These are phyloP conservation scores for Cladophialophora psammophila DNA, from an alignment of 2,329 filamentous ascomycete genomes.

Conservation along the genomic window DNA sequence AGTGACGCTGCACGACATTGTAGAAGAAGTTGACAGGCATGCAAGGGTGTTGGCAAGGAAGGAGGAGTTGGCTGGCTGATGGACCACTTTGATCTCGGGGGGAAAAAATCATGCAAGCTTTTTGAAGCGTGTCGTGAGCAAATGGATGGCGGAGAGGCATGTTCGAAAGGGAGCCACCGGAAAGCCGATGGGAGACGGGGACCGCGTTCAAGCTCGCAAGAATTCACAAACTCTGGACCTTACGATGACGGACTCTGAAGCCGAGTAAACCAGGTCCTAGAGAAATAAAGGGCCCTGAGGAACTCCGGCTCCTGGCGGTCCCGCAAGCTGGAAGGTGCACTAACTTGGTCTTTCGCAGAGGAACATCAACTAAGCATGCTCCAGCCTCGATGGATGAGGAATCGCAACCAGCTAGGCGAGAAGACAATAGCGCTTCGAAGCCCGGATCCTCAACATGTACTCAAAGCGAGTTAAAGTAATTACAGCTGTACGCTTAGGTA, in stretches of 20 bases:
- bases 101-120: not conserved
- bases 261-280: not conserved
- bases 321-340: not conserved
- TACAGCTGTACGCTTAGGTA: not conserved
- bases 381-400: not conserved
- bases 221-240: not conserved
- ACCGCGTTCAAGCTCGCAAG: not conserved
- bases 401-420: not conserved
- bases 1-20: slow-evolving; percentile 82
- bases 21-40: slow-evolving; percentile 89
- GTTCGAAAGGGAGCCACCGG: not conserved
- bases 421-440: not conserved
- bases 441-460: not conserved
- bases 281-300: not conserved
- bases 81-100: not conserved
- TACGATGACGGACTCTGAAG: not conserved
- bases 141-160: not conserved
- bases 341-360: not conserved
- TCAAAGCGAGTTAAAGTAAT: not conserved
- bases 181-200: not conserved
- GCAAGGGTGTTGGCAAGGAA: slow-evolving; percentile 81
- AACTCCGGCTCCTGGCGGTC: not conserved
- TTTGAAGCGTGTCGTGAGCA: not conserved
- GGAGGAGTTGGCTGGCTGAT: slow-evolving; percentile 71
- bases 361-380: not conserved